These are phyloP conservation scores for Leptographium lundbergii DNA, from an alignment of 2,329 filamentous ascomycete genomes.

Conservation along the genomic window DNA sequence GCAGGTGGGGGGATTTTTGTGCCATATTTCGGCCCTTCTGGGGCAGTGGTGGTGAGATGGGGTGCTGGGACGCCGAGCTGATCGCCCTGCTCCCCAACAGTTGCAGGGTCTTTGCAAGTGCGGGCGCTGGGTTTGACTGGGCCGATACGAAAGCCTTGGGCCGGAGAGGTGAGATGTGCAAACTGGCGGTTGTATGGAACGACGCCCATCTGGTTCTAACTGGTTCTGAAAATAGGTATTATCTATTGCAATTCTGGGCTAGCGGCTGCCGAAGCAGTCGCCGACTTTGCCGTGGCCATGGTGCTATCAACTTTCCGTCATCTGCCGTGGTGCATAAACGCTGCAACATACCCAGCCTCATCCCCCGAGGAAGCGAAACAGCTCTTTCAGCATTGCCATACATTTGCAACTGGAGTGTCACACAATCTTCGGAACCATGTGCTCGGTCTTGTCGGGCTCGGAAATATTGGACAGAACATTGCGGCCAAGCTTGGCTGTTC, in stretches of 20 bases:
- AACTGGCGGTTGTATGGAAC: neutral
- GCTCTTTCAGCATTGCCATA: slow-evolving; percentile 46
- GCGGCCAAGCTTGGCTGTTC: slow-evolving; percentile 35
- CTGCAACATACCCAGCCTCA: slow-evolving; percentile 33
- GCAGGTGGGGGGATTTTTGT: slow-evolving; percentile 40
- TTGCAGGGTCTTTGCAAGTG: slow-evolving; percentile 49
- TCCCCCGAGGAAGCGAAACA: slow-evolving; percentile 16
- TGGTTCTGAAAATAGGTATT: slow-evolving; percentile 29
- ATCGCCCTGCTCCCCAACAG: slow-evolving; percentile 34
- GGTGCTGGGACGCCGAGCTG: slow-evolving; percentile 13
- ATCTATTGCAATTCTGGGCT: slow-evolving; percentile 62
- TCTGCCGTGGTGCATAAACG: slow-evolving; percentile 45
- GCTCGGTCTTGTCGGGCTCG: slow-evolving; percentile 57
- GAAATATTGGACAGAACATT: slow-evolving; percentile 51
- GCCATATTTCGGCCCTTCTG: slow-evolving; percentile 22
- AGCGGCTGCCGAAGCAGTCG: slow-evolving; percentile 59
- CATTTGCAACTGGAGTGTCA: slow-evolving; percentile 42
- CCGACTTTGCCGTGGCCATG: slow-evolving; percentile 57
- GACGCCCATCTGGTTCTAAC: neutral
- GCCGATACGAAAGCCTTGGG: slow-evolving; percentile 47
- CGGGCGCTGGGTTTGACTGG: slow-evolving; percentile 56
- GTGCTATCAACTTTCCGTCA: slow-evolving; percentile 58
- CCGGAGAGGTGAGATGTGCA: neutral
- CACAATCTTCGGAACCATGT: slow-evolving; percentile 49
- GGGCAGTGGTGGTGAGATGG: slow-evolving; percentile 15